Evolutionary conservation across 2,329 filamentous ascomycete genomes (phyloP), one percentile per base, ranked within the genome.

Genomic region (Trichoderma semiorbis): DNA sequence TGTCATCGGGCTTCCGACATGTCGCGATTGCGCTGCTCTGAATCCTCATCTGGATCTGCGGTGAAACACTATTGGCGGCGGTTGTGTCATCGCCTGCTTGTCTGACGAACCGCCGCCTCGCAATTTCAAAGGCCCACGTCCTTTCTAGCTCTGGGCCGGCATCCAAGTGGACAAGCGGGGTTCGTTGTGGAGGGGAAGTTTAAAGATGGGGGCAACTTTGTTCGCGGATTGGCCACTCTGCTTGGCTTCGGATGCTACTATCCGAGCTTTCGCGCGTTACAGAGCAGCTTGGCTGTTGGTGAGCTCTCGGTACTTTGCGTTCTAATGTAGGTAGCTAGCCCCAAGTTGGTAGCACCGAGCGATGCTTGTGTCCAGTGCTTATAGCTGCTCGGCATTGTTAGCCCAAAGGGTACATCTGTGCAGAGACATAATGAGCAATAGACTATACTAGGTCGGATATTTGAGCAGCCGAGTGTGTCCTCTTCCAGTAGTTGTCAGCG

Each of bases 121-220:
- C 64, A 67, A 67, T 67, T 67, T 67, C 64, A 67, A 67, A 67
- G 64, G 64, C 32, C 64, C 64, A 57, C 64, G 50, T 32, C 21
- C 16, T 43, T 67, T n/a, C 32, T 57, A 58, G 64, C 64, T 67
- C n/a, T 14, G 64, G 39, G 39, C 26, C 50, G 50, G 30, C 47
- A 53, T 24, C 50, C 47, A 67, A 67, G 50, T 67, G 64, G 64
- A 39, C 64, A 67, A 30, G 64, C 64, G 64, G 64, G 64, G 47
- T 43, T n/a, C 7, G 1, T 26, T 8, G 30, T 66, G 47, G 63
- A 66, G 63, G 63, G 63, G 63, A 66, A 66, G 64, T 34, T 57
- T 39, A 10, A n/a, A 39, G 16, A 36, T 21, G 47, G 64, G 64
- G 50, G 64, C 47, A 58, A 67, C 32, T 58, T 39, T 67, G 43